These are phyloP conservation scores for Paecilomyces sp. DNA, from an alignment of 2,329 filamentous ascomycete genomes.

Conservation along the genomic window DNA sequence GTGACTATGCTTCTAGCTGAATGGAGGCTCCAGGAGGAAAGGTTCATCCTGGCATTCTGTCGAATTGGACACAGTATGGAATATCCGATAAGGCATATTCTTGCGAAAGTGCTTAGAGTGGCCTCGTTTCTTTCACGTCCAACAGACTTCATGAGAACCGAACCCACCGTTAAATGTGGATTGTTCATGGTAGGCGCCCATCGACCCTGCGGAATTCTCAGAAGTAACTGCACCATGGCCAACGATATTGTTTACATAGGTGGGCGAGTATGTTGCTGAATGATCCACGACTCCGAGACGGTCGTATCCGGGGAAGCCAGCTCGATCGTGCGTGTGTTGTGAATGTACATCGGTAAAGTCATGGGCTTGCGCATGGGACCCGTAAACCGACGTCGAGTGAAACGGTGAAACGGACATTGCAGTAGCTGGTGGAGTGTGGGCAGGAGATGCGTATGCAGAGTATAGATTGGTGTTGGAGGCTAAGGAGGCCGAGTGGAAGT, in stretches of 20 bases:
- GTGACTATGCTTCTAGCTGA: too few species aligned
- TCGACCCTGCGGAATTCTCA: conserved; percentile 16
- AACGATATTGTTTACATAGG: conserved; percentile 26
- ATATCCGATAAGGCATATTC: too few species aligned
- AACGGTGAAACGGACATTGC: conserved; percentile 31
- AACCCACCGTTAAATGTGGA: conserved; percentile 26
- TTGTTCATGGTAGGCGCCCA: conserved; percentile 25
- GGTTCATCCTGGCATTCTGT: too few species aligned
- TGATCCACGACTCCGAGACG: conserved; percentile 23
- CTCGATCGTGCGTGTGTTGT: conserved; percentile 23
- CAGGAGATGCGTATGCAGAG: conserved; percentile 33
- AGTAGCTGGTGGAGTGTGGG: conserved; percentile 32
- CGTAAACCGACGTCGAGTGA: conserved; percentile 23
- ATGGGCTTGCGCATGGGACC: conserved; percentile 27
- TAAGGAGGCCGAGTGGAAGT: conserved; percentile 25
- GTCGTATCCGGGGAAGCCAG: conserved; percentile 21
- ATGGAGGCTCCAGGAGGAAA: too few species aligned
- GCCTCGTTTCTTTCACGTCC: conserved; percentile 20
- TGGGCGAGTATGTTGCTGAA: conserved; percentile 30
- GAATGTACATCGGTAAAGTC: conserved; percentile 27
- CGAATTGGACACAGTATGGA: too few species aligned
- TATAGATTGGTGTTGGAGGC: conserved; percentile 30
- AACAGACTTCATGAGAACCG: conserved; percentile 26
- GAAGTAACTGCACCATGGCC: conserved; percentile 17
- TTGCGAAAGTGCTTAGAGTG: background rate